phyloP scores from a whole-genome alignment of 2,329 filamentous ascomycete genomes.

The Microcera coccophila region DNA sequence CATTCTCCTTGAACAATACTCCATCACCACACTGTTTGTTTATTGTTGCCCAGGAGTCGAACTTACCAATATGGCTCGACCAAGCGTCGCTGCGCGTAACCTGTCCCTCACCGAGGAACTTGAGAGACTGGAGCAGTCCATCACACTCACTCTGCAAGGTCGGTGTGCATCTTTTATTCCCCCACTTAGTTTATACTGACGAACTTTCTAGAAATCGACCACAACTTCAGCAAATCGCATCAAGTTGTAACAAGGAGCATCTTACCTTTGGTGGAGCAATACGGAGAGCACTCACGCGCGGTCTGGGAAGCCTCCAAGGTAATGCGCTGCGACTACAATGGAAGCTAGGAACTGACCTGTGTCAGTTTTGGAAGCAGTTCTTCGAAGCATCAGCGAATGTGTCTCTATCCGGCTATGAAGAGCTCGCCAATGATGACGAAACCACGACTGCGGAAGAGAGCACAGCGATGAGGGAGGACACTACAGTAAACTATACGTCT shows the following conservation, averaged over 20 bases:
- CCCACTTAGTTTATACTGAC: constrained; percentile 1
- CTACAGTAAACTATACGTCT: constrained; percentile 47
- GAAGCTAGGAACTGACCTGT: not conserved
- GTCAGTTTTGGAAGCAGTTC: constrained; percentile 98
- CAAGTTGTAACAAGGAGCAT: constrained; percentile 94
- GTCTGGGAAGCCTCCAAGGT: constrained; percentile 98
- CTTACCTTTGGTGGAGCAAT: constrained; percentile 88
- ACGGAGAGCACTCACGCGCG: constrained; percentile 85
- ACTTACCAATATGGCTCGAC: constrained; percentile 44
- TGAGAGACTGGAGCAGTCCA: constrained; percentile 92
- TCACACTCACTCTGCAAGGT: constrained; percentile 93
- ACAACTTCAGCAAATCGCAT: constrained; percentile 96
- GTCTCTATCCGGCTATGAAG: constrained; percentile 90
- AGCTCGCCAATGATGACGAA: constrained; percentile 67
- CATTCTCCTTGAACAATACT: constrained; percentile 13
- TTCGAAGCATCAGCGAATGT: constrained; percentile 98
- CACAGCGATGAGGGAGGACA: constrained; percentile 54
- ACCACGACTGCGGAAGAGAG: constrained; percentile 48
- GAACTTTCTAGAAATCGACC: constrained; percentile 75
- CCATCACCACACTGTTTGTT: constrained; percentile 4
- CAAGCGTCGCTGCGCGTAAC: constrained; percentile 46
- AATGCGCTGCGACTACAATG: rapidly evolving
- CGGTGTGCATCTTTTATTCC: constrained; percentile 9
- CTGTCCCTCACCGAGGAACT: constrained; percentile 90
- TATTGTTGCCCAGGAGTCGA: not conserved